These are phyloP conservation scores for Pseudofabraea citricarpa DNA, from an alignment of 2,329 filamentous ascomycete genomes.

Conservation along the genomic window DNA sequence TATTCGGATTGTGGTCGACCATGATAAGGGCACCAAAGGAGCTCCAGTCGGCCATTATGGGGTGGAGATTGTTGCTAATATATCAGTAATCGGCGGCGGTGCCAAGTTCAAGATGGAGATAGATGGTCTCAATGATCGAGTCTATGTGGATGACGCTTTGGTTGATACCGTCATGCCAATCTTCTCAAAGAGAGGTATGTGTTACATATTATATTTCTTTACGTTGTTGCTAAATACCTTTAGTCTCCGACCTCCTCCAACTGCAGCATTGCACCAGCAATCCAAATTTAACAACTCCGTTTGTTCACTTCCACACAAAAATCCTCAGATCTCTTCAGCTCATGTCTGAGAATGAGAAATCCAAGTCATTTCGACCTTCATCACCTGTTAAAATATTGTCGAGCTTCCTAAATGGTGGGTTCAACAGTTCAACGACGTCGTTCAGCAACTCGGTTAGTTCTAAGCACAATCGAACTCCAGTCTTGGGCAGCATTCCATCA, in stretches of 20 bases:
- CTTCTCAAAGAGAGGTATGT: conserved; percentile 67
- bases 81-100: conserved; percentile 46
- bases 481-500: conserved; percentile 37
- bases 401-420: conserved; percentile 65
- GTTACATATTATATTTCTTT: neutral
- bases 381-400: conserved; percentile 90
- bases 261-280: conserved; percentile 66
- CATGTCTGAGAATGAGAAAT: conserved; percentile 57
- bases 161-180: conserved; percentile 69
- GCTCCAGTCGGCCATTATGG: conserved; percentile 63
- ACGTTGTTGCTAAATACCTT: conserved; percentile 27
- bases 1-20: conserved; percentile 69
- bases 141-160: conserved; percentile 70
- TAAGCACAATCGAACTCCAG: conserved; percentile 26
- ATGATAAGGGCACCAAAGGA: conserved; percentile 60
- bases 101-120: conserved; percentile 53
- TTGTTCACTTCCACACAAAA: conserved; percentile 75
- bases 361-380: conserved; percentile 66
- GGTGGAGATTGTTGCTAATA: conserved; percentile 65
- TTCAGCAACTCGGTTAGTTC: conserved; percentile 33
- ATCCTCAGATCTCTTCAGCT: conserved; percentile 67
- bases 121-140: conserved; percentile 62
- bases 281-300: conserved; percentile 55
- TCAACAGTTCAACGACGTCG: conserved; percentile 35
- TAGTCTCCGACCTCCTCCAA: conserved; percentile 69